phyloP scores from a whole-genome alignment of 1,284 basidiomycete species.

The Stereum hirsutum region DNA sequence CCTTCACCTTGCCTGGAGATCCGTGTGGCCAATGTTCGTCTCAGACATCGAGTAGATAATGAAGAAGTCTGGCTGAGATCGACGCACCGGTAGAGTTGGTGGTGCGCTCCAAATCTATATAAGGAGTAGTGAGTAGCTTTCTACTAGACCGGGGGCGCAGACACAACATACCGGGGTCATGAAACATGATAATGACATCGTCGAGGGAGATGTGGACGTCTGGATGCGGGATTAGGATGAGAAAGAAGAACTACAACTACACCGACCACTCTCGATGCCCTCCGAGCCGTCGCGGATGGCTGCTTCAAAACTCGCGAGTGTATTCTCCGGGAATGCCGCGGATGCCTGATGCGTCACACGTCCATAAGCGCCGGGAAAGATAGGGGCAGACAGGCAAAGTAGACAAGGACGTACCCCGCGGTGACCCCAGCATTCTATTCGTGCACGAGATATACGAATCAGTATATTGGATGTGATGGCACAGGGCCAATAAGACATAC shows the following conservation, averaged over 20 bases:
- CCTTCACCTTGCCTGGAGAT: constrained; percentile 64
- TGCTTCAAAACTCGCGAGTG: constrained; percentile 85
- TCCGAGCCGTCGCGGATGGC: constrained; percentile 91
- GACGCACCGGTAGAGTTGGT: constrained; percentile 56
- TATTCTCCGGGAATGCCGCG: constrained; percentile 85
- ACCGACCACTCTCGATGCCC: constrained; percentile 90
- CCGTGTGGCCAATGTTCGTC: too few species aligned
- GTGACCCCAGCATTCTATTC: constrained; percentile 89
- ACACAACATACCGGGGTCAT: constrained; percentile 68
- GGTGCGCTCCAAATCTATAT: constrained; percentile 54
- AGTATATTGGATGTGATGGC: too few species aligned
- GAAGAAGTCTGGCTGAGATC: too few species aligned
- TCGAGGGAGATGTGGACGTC: constrained; percentile 95
- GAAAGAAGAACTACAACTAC: too few species aligned
- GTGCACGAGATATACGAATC: too few species aligned
- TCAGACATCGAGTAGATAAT: too few species aligned
- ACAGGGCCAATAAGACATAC: too few species aligned
- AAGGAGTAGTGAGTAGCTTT: constrained; percentile 10
- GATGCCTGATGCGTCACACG: constrained; percentile 52
- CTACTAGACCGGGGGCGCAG: constrained; percentile 1
- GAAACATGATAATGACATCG: constrained; percentile 90
- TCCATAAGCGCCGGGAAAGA: background rate
- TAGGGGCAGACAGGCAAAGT: too few species aligned
- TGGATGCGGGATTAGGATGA: constrained; percentile 68
- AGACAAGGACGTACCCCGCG: constrained; percentile 72